These are phyloP conservation scores for Torulaspora pretoriensis DNA, from an alignment of 1,139 yeast species.

Conservation along the genomic window DNA sequence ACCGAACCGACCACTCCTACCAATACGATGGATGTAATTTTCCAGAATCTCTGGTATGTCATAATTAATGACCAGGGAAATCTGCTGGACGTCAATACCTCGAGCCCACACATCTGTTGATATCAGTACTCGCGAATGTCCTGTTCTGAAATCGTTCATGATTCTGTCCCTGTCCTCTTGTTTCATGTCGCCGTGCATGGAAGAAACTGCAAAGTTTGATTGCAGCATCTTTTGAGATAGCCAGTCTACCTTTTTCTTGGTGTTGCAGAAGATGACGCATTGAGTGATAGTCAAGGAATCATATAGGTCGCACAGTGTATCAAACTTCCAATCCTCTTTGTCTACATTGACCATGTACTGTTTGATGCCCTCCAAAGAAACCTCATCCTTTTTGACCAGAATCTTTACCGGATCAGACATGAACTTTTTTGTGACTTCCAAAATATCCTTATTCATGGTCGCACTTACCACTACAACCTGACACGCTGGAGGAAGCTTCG, in stretches of 20 bases:
- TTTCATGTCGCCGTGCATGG: conserved; percentile 98
- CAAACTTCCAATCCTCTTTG: conserved; percentile 93
- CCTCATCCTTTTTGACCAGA: conserved; percentile 83
- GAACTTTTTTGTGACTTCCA: conserved; percentile 81
- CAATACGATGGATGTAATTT: conserved; percentile 90
- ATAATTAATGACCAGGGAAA: conserved; percentile 89
- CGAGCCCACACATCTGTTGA: conserved; percentile 98
- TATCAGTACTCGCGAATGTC: conserved; percentile 76
- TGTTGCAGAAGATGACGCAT: conserved; percentile 93
- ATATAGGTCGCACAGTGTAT: conserved; percentile 85
- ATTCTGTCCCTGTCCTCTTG: conserved; percentile 86
- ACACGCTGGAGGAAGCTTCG: conserved; percentile 68
- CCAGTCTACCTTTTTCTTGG: conserved; percentile 91
- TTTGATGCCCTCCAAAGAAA: conserved; percentile 83
- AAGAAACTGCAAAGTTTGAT: conserved; percentile 80
- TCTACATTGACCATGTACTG: conserved; percentile 85
- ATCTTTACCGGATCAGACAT: conserved; percentile 89
- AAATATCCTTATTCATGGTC: conserved; percentile 79
- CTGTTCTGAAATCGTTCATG: conserved; percentile 81
- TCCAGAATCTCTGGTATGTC: conserved; percentile 84
- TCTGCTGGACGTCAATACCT: conserved; percentile 96
- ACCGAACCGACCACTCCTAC: conserved; percentile 93
- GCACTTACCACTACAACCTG: conserved; percentile 96
- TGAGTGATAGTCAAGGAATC: conserved; percentile 94
- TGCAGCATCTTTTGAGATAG: conserved; percentile 69